These are phyloP conservation scores for Aspergillus ostianus DNA, from an alignment of 495 filamentous ascomycete genomes.

Conservation along the genomic window DNA sequence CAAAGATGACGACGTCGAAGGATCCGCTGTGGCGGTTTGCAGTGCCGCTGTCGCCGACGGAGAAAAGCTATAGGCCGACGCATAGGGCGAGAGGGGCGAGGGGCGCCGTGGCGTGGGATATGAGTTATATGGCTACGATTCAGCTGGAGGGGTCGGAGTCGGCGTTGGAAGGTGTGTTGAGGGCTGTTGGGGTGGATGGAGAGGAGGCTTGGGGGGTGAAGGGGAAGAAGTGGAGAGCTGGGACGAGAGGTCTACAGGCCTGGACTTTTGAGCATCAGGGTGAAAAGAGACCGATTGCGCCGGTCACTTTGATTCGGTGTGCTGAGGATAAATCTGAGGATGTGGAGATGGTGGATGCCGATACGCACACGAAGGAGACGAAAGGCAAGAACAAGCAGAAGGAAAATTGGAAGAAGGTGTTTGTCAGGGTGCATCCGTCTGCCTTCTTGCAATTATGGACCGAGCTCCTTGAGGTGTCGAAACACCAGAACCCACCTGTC, in stretches of 20 bases:
- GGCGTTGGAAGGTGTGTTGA: slow-evolving; percentile 63
- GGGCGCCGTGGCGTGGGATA: slow-evolving; percentile 82
- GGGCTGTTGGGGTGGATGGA: slow-evolving; percentile 54
- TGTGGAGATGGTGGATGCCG: slow-evolving; percentile 31
- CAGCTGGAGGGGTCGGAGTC: slow-evolving; percentile 65
- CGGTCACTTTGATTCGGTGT: slow-evolving; percentile 72
- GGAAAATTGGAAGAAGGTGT: slow-evolving; percentile 55
- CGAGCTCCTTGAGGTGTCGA: slow-evolving; percentile 65
- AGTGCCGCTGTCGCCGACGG: slow-evolving; percentile 75
- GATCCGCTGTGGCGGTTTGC: slow-evolving; percentile 87
- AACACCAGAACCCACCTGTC: slow-evolving; percentile 67
- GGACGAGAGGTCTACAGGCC: slow-evolving; percentile 65
- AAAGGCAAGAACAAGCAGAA: slow-evolving; percentile 18
- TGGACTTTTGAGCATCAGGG: slow-evolving; percentile 62
- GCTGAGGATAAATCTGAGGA: slow-evolving; percentile 29
- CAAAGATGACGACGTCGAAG: slow-evolving; percentile 75
- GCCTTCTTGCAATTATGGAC: slow-evolving; percentile 84
- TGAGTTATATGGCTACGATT: slow-evolving; percentile 90
- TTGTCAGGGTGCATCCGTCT: slow-evolving; percentile 83
- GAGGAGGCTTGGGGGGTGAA: slow-evolving; percentile 57
- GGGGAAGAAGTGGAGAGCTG: slow-evolving; percentile 71
- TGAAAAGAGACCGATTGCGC: slow-evolving; percentile 62
- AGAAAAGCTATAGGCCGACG: slow-evolving; percentile 84
- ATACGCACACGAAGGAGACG: slow-evolving; percentile 19
- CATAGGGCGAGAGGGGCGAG: slow-evolving; percentile 74